Evolutionary conservation across 768 basidiomycete genomes (phyloP), one percentile per base, ranked within the genome.

Genomic region (Trametes gibbosa): DNA sequence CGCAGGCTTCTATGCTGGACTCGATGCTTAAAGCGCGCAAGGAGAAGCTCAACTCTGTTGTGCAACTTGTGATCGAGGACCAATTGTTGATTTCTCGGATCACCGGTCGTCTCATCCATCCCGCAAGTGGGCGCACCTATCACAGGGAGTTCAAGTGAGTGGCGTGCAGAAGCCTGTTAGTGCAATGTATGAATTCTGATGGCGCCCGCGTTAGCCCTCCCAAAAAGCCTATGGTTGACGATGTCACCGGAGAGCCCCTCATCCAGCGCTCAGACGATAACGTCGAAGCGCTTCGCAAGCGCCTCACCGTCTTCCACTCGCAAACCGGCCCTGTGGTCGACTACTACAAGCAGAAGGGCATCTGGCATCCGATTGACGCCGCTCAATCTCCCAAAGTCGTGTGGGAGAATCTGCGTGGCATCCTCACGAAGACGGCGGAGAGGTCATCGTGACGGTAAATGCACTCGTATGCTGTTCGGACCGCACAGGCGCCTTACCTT

Each of bases 211-310:
- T 29, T 71, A 99, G 95, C 77, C 97, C 97, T 5, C 97, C 97
- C 29, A 98, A 98, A 82, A 98, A 97, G 76, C 68, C 86, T n/a
- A 89, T 92, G 81, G 81, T 81, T 19, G 97, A 99, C 75, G 97
- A 99, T 73, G 79, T 90, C 35, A 91, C 95, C 3, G 97, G 97
- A 58, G 96, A 99, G 75, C 92, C 94, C 37, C 84, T 99, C 65
- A 88, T 96, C 68, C 96, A 98, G 74, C 90, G 97, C 63, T 94
- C 95, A 9, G 97, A 99, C 73, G 97, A 99, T 77, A 99, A 98
- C 65, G 92, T 94, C 61, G 93, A 97, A 73, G 92, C 95, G 13
- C 82, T 99, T 53, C 83, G 86, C 66, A 97, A 95, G 76, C 90
- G 97, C 41, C 81, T 99, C 56, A 66, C 73, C 2, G 84, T 91